A percentile compares a stretch with the other conserved stretches of the same genome.
Conservation (phyloP, 2,329 filamentous ascomycete genomes). For the Cladosporium velox region DNA sequence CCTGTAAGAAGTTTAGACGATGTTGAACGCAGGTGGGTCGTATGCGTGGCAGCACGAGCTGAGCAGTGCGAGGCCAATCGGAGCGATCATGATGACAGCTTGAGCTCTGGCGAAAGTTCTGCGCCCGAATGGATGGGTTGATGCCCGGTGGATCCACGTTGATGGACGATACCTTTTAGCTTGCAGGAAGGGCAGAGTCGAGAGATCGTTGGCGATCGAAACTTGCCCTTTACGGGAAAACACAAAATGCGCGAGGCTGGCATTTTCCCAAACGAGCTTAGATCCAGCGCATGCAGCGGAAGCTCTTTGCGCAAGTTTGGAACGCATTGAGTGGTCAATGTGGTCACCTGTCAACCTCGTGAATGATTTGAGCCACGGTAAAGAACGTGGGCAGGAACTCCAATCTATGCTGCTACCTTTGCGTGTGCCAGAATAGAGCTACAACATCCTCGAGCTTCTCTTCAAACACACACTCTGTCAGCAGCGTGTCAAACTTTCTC, state of each 20-base stretch:
- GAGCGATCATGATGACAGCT: constrained; percentile 8
- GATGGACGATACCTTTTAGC: background rate
- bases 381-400: background rate
- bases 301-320: background rate
- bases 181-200: background rate
- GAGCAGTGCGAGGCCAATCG: constrained; percentile 5
- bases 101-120: background rate
- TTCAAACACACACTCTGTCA: background rate
- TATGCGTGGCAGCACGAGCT: background rate
- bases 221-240: background rate
- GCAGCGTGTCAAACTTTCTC: constrained; percentile 7
- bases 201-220: background rate
- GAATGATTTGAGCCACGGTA: background rate
- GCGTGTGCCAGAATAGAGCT: background rate
- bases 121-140: background rate
- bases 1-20: constrained; percentile 5
- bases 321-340: background rate
- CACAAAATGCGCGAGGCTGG: constrained; percentile 4
- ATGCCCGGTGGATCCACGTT: background rate
- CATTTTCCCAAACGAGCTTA: background rate
- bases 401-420: background rate
- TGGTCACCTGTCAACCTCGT: background rate
- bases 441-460: background rate
- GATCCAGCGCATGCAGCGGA: background rate
- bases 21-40: constrained; percentile 1